Evolutionary conservation across 371 early-diverging fungal genomes (phyloP).

Genomic region (Mucor irregularis): DNA sequence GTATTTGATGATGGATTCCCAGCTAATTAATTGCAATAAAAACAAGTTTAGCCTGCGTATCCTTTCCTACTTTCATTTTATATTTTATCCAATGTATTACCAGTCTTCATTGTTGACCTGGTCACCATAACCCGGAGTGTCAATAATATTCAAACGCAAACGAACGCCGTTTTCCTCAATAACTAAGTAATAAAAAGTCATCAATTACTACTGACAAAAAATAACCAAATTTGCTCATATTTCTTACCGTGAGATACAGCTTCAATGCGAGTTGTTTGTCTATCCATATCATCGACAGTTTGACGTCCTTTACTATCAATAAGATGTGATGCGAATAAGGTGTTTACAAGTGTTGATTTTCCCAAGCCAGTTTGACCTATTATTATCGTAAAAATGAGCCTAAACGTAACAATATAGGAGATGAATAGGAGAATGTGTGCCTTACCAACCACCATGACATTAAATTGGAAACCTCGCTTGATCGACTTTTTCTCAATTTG

Average conservation of each 20-base stretch:
- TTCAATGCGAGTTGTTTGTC: slow-evolving; percentile 83
- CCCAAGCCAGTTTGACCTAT: slow-evolving; percentile 97
- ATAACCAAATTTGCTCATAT: neutral
- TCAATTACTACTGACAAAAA: no score
- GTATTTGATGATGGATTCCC: slow-evolving; percentile 90
- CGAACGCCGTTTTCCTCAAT: slow-evolving; percentile 85
- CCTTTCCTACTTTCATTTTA: neutral
- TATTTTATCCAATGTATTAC: slow-evolving; percentile 35
- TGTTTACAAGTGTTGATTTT: slow-evolving; percentile 98
- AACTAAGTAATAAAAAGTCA: slow-evolving; percentile 38
- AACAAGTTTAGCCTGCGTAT: neutral
- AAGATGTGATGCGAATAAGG: slow-evolving; percentile 84
- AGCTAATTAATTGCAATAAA: slow-evolving; percentile 48
- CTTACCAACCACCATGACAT: slow-evolving; percentile 92
- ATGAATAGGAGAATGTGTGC: neutral
- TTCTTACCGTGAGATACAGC: slow-evolving; percentile 74
- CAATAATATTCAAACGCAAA: slow-evolving; percentile 80
- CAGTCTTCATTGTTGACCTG: slow-evolving; percentile 89
- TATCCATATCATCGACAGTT: slow-evolving; percentile 64
- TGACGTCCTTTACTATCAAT: slow-evolving; percentile 82
- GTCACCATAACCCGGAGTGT: slow-evolving; percentile 80
- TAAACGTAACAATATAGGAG: neutral
- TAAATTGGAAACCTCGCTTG: slow-evolving; percentile 94
- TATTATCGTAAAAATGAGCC: no score
- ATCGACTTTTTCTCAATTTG: slow-evolving; percentile 93